Conservation (phyloP, 257 asterid species). For the Osmanthus fragrans region DNA sequence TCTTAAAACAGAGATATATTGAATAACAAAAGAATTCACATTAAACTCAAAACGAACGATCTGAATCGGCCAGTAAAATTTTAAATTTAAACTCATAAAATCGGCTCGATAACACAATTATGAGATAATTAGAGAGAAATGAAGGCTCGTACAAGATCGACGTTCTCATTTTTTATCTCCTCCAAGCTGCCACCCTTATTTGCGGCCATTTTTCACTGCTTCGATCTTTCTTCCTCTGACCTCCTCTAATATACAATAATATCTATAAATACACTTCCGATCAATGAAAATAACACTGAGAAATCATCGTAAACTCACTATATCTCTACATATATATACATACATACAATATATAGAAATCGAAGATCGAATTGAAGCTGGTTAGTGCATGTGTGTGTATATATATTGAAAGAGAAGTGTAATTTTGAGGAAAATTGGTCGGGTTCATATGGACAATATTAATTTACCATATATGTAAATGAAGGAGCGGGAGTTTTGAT, state of each 20-base stretch:
- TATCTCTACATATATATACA: neutral
- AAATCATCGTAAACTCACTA: neutral
- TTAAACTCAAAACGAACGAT: too few relatives aligned
- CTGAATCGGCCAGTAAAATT: too few relatives aligned
- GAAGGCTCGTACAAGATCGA: conserved; percentile 53
- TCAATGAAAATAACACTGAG: neutral
- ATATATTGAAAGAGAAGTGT: neutral
- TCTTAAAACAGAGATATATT: too few relatives aligned
- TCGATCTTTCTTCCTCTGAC: neutral
- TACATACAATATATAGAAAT: neutral
- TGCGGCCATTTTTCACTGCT: neutral
- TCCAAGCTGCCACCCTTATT: conserved; percentile 35
- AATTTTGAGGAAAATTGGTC: neutral
- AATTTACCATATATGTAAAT: neutral
- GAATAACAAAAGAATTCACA: too few relatives aligned
- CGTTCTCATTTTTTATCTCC: conserved; percentile 63
- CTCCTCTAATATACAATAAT: too few relatives aligned
- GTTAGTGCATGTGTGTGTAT: neutral
- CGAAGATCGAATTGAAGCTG: neutral
- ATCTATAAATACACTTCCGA: neutral
- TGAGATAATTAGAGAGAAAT: neutral
- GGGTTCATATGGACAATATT: neutral
- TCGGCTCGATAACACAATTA: too few relatives aligned
- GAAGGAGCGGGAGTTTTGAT: neutral
- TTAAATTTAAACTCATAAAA: too few relatives aligned